Evolutionary conservation across 805 yeast species (phyloP), one percentile per base, ranked within the genome.

Genomic region (Helenozyma rhizophorensis): DNA sequence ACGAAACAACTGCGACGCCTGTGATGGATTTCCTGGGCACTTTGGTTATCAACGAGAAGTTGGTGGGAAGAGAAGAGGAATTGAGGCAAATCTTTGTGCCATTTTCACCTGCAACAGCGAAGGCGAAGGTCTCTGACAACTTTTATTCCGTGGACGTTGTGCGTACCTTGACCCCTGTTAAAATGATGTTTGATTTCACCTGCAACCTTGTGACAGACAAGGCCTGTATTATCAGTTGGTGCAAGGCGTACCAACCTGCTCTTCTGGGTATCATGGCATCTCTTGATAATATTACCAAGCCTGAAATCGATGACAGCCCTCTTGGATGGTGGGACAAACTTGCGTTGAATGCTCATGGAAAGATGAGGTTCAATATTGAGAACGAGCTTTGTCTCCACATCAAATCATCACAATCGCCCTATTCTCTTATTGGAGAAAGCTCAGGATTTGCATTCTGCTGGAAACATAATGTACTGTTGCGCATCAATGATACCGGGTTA

Each of bases 401-500:
- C 34, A 80, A 80, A 47, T 73, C 83, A 27, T 72, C 81, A 0
- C 54, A 60, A 21, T 67, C 73, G 23, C 88, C 88, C 0, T 78
- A 79, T 44, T 68, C 70, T 16, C 49, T 78, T 11, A 56, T 69
- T 13, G 86, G 82, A 16, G 62, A 61, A 27, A 71, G 76, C 28
- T 71, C 83, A 1, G 88, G 88, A 4, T 65, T 80, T 39, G 78
- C 76, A 0, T 80, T 79, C 47, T 65, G 76, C 38, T 80, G 86
- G 86, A 65, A 69, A 37, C 71, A 76, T 16, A 68, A 74, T 36
- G 79, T 75, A 0, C 52, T 51, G 12, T 50, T 80, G 17, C 54
- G 60, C 17, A 58, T 80, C 13, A 78, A 80, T 54, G 74, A 68
- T n/a, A 58, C 68, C 1, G 63, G 63, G 1, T 61, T 66, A 26